Evolutionary conservation across 2,329 filamentous ascomycete genomes (phyloP), one percentile per base, ranked within the genome.

Genomic region (Penicillium janthinellum): DNA sequence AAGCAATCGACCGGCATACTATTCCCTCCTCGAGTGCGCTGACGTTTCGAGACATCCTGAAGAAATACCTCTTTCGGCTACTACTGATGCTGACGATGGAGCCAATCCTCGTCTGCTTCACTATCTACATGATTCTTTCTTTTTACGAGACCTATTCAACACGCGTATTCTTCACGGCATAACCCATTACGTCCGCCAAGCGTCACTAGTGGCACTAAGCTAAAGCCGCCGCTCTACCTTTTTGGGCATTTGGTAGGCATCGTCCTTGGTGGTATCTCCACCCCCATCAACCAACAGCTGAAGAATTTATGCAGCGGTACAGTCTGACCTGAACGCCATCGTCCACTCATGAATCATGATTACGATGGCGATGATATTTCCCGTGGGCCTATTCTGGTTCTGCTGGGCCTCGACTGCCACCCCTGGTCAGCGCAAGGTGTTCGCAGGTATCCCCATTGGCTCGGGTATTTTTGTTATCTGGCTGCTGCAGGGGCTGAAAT

Each of bases 351-450:
- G 76, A 78, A 82, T 48, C 54, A 28, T 28, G 25, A 6, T 6
- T 6, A 5, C 80, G 12, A 78, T 76, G 22, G 77, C 73, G 0
- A 62, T 78, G 11, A 60, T 79, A 4, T 68, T 83, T 5, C 79
- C 80, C 0, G 67, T 70, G 42, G 79, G 80, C 39, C 68, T 82
- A 5, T 82, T 82, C 64, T 80, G 78, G 76, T 82, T 81, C 60
- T 79, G 75, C 14, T 83, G 81, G 81, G 75, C 75, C 8, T 77
- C 77, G 0, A 73, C 71, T 51, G 71, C 71, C 22, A 5, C 3
- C 60, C 72, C 12, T 82, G 79, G 79, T 75, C 80, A 15, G 74
- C 77, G 1, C 78, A 80, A 41, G 77, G 22, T 80, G 1, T 66
- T 82, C 3, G 72, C 78, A 4, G 78, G 77, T 1, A 64, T 80